A percentile compares a stretch with the other conserved stretches of the same genome.
Evolutionary conservation across 202 grass and related monocot species (phyloP).

Genomic region (Bolboschoenoplectus hybrid): DNA sequence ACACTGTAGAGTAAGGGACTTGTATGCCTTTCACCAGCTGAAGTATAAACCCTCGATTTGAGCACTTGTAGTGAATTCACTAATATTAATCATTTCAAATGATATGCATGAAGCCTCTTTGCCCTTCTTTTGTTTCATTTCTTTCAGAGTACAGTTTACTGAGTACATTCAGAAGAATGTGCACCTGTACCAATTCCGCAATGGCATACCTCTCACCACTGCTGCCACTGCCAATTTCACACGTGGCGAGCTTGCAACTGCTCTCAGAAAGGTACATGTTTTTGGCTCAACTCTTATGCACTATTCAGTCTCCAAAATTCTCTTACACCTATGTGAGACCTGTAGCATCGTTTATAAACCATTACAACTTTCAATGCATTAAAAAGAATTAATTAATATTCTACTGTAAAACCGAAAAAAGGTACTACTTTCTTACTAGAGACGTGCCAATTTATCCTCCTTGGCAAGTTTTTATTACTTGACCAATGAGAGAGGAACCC

Average conservation of each 20-base stretch:
- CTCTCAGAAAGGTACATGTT: slow-evolving; percentile 76
- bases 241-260: slow-evolving; percentile 89
- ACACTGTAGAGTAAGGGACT: background rate
- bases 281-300: background rate
- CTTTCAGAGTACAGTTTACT: slow-evolving; percentile 89
- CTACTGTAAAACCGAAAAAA: background rate
- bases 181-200: slow-evolving; percentile 96
- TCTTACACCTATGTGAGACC: background rate
- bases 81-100: background rate
- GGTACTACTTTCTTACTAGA: background rate
- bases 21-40: too few species aligned
- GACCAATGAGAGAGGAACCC: background rate
- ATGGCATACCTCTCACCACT: slow-evolving; percentile 84
- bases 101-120: background rate
- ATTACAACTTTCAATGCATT: background rate
- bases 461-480: background rate
- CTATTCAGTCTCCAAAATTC: background rate
- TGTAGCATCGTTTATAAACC: background rate
- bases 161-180: slow-evolving; percentile 99
- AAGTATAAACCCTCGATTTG: background rate
- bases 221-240: slow-evolving; percentile 93
- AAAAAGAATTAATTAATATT: background rate
- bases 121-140: slow-evolving; percentile 10
- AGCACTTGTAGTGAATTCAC: background rate
- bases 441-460: background rate